Conservation (phyloP, 2,329 filamentous ascomycete genomes). For the Chaetomiaceae sp. region DNA sequence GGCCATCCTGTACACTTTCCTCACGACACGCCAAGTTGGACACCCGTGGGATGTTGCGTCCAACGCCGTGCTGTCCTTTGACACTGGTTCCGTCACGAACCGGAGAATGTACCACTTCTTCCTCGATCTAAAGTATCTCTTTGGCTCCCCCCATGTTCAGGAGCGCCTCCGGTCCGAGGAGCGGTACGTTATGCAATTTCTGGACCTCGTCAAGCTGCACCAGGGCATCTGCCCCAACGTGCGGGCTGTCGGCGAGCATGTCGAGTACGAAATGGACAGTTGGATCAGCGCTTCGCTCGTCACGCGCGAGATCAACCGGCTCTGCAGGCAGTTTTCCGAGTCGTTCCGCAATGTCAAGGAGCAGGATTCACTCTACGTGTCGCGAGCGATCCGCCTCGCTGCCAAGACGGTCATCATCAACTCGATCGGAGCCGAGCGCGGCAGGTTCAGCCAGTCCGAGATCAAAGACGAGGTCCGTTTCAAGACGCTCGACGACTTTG, state of each 20-base stretch:
- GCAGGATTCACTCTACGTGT: constrained; percentile 62
- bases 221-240: constrained; percentile 96
- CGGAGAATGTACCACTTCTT: constrained; percentile 97
- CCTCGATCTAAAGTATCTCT: constrained; percentile 84
- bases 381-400: constrained; percentile 65
- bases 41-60: constrained; percentile 87
- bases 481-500: constrained; percentile 70
- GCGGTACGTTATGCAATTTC: constrained; percentile 86
- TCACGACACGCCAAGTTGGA: constrained; percentile 92
- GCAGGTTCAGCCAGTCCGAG: constrained; percentile 79
- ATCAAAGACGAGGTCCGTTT: constrained; percentile 83
- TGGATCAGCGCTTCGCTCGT: constrained; percentile 97
- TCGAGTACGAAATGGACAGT: constrained; percentile 96
- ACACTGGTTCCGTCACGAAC: constrained; percentile 91
- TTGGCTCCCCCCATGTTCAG: constrained; percentile 83
- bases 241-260: constrained; percentile 86
- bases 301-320: constrained; percentile 87
- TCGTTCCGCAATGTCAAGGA: constrained; percentile 68
- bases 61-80: constrained; percentile 82
- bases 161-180: constrained; percentile 76
- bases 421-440: constrained; percentile 82
- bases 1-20: constrained; percentile 94
- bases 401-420: constrained; percentile 83
- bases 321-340: constrained; percentile 83
- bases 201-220: constrained; percentile 91